Evolutionary conservation across 345 rosid species (phyloP).

Genomic region (Salix koriyanagi): DNA sequence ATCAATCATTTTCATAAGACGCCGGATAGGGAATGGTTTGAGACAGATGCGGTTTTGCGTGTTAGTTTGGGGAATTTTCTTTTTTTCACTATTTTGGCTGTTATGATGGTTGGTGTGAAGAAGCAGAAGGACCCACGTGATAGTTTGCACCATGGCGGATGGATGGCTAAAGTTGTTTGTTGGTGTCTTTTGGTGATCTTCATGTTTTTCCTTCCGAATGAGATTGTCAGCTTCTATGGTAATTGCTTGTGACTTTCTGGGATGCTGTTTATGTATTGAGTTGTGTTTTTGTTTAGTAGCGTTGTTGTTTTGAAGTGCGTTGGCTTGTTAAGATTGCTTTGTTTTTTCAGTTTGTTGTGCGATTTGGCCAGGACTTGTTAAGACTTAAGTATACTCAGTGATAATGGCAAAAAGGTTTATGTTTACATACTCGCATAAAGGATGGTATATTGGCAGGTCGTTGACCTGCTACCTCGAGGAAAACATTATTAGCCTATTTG

Average conservation of each 20-base stretch:
- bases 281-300: not conserved
- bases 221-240: slow-evolving; percentile 87
- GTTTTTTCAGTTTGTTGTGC: not conserved
- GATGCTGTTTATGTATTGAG: not conserved
- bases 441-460: not conserved
- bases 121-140: slow-evolving; percentile 97
- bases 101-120: slow-evolving; percentile 88
- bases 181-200: slow-evolving; percentile 89
- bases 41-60: slow-evolving; percentile 93
- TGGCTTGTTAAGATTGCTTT: not conserved
- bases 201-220: slow-evolving; percentile 95
- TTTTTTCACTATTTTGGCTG: slow-evolving; percentile 72
- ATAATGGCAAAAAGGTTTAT: not conserved
- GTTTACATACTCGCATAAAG: not conserved
- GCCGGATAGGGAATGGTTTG: slow-evolving; percentile 93
- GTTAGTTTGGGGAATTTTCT: slow-evolving; percentile 96
- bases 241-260: slow-evolving; percentile 7
- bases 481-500: not conserved
- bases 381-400: not conserved
- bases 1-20: slow-evolving; percentile 85
- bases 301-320: not conserved
- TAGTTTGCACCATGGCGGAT: slow-evolving; percentile 92
- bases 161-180: slow-evolving; percentile 91
- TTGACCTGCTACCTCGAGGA: not conserved
- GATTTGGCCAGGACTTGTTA: not conserved